phyloP scores from a whole-genome alignment of 257 asterid species.

The Ajuga chamaepitys region DNA sequence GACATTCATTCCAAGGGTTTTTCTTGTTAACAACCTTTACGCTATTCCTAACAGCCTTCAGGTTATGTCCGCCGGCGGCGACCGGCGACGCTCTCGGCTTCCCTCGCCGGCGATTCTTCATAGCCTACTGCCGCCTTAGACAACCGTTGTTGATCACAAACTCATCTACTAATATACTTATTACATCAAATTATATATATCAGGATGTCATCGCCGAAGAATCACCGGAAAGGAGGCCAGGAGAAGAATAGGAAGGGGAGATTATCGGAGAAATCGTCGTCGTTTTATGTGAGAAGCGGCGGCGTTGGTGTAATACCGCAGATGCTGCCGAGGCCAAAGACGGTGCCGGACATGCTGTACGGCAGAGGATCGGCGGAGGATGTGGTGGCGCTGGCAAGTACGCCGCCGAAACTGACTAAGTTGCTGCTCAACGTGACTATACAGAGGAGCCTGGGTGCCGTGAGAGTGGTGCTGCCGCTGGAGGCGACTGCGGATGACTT shows the following conservation, averaged over 20 bases:
- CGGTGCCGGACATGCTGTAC: conserved; percentile 57
- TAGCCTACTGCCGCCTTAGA: conserved; percentile 41
- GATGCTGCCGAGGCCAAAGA: conserved; percentile 52
- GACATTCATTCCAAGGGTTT: background rate
- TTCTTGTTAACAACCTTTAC: background rate
- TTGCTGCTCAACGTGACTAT: conserved; percentile 67
- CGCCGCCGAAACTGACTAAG: conserved; percentile 47
- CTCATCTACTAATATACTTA: background rate
- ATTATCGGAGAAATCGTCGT: conserved; percentile 40
- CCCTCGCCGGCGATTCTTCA: conserved; percentile 35
- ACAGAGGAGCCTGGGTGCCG: conserved; percentile 78
- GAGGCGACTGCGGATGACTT: conserved; percentile 72
- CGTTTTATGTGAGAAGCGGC: conserved; percentile 43
- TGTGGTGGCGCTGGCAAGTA: conserved; percentile 17
- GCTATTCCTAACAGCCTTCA: background rate
- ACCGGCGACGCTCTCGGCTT: conserved; percentile 37
- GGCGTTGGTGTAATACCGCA: background rate
- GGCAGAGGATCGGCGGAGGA: conserved; percentile 15
- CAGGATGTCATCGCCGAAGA: conserved; percentile 66
- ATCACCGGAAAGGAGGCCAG: conserved; percentile 35
- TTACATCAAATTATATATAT: background rate
- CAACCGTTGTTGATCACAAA: background rate
- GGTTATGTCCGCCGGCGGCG: conserved; percentile 37
- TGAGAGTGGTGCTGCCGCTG: conserved; percentile 59
- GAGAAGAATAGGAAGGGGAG: conserved; percentile 56